Evolutionary conservation across 495 filamentous ascomycete genomes (phyloP).

Genomic region (Sordaria brevicollis): DNA sequence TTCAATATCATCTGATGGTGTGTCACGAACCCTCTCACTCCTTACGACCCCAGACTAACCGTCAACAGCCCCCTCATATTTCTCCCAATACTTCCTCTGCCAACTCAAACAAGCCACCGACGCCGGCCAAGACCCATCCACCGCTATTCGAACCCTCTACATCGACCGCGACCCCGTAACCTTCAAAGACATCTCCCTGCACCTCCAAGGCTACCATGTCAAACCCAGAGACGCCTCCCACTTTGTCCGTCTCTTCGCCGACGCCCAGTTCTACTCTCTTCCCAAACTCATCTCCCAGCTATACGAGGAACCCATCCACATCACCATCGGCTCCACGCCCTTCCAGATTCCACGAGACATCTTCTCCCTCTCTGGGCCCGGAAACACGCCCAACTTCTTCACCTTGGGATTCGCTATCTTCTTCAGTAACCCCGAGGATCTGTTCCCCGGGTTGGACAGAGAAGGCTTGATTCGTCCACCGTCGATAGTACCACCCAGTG

Average conservation of each 20-base stretch:
- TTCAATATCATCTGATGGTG: constrained; percentile 90
- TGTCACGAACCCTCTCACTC: constrained; percentile 26
- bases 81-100: constrained; percentile 86
- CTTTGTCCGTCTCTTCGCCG: constrained; percentile 86
- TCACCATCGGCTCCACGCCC: constrained; percentile 71
- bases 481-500: constrained; percentile 68
- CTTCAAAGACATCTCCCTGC: constrained; percentile 79
- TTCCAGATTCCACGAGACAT: constrained; percentile 88
- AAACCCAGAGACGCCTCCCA: constrained; percentile 71
- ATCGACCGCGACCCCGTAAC: constrained; percentile 91
- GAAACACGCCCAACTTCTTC: constrained; percentile 94
- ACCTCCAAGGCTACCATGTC: constrained; percentile 91
- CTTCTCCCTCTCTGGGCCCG: constrained; percentile 55
- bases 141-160: constrained; percentile 60
- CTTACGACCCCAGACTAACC: constrained; percentile 5
- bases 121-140: constrained; percentile 40
- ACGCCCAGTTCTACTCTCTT: constrained; percentile 91
- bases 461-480: constrained; percentile 80
- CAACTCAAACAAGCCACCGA: constrained; percentile 57
- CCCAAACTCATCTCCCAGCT: constrained; percentile 86
- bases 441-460: constrained; percentile 78
- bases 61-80: constrained; percentile 81
- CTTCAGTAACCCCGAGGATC: constrained; percentile 66
- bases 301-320: constrained; percentile 88
- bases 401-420: constrained; percentile 84